phyloP scores from a whole-genome alignment of 306 rosid species.

The Mimosa pudica region DNA sequence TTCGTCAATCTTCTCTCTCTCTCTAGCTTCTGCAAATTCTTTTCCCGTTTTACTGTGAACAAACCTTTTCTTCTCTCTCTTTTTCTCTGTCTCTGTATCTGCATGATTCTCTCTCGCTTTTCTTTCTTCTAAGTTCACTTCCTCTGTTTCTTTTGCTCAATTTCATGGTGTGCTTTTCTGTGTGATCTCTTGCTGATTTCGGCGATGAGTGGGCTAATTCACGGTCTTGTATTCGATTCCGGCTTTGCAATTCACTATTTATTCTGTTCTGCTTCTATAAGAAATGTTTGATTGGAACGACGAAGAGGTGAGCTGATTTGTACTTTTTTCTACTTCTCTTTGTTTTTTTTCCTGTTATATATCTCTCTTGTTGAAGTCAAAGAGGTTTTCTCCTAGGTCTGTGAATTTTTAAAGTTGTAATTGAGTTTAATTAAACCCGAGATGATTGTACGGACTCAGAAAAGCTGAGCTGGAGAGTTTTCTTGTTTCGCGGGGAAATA shows the following conservation, averaged over 20 bases:
- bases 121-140: neutral
- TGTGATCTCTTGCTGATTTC: conserved; percentile 26
- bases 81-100: neutral
- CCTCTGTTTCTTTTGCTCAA: conserved; percentile 12
- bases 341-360: neutral
- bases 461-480: conserved; percentile 22
- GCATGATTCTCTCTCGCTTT: neutral
- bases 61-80: neutral
- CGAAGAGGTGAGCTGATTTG: conserved; percentile 59
- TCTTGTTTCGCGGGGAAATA: conserved; percentile 9
- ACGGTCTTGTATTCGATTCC: conserved; percentile 39
- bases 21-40: conserved; percentile 21
- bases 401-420: too few species aligned
- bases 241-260: conserved; percentile 39
- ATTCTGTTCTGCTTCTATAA: conserved; percentile 27
- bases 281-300: conserved; percentile 90
- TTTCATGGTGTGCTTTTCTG: conserved; percentile 35
- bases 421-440: neutral
- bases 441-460: conserved; percentile 18
- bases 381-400: neutral
- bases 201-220: conserved; percentile 64
- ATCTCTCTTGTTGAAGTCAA: neutral
- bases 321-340: neutral
- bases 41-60: conserved; percentile 4
- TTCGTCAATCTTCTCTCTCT: neutral